A percentile compares a stretch with the other conserved stretches of the same genome.
phyloP scores from a whole-genome alignment of 2,329 filamentous ascomycete genomes.

The Neofusicoccum laricinum region DNA sequence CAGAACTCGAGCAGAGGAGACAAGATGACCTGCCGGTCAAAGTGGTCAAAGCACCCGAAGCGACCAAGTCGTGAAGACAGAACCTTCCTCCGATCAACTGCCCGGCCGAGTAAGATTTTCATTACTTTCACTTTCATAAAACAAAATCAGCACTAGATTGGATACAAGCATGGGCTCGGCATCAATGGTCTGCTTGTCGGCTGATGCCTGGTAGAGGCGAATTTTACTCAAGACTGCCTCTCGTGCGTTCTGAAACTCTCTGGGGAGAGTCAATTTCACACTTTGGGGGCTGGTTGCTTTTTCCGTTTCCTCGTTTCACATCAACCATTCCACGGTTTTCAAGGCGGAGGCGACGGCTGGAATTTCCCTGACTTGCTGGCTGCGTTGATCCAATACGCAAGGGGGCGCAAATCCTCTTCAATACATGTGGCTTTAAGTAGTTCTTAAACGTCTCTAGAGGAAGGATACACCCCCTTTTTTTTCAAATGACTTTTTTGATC shows the following conservation, averaged over 20 bases:
- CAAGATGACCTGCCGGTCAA: no score
- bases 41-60: neutral
- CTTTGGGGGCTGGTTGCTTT: neutral
- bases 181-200: neutral
- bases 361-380: neutral
- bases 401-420: neutral
- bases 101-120: neutral
- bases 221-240: neutral
- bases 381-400: neutral
- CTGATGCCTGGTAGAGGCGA: neutral
- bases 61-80: neutral
- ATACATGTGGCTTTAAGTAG: neutral
- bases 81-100: neutral
- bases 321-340: neutral
- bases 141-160: constrained; percentile 9
- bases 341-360: neutral
- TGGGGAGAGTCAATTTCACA: neutral
- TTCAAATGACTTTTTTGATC: neutral
- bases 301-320: neutral
- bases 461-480: neutral
- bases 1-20: neutral
- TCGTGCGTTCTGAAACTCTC: neutral
- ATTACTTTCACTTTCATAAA: neutral
- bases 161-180: constrained; percentile 3
- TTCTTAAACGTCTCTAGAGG: neutral